phyloP scores from a whole-genome alignment of 2,329 filamentous ascomycete genomes.

The Neonectria magnoliae region DNA sequence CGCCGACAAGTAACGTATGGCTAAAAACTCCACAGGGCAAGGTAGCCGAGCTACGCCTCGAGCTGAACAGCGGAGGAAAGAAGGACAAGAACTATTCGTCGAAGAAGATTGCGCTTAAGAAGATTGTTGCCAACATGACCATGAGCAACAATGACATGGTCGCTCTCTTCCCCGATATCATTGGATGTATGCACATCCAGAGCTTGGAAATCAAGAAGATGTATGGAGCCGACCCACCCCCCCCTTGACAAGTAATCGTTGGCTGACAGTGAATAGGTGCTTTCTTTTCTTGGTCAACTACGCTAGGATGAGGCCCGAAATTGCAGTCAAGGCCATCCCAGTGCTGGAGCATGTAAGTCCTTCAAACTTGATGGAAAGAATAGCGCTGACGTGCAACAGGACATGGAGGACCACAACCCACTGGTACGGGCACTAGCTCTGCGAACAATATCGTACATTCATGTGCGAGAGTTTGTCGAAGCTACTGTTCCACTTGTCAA shows the following conservation, averaged over 20 bases:
- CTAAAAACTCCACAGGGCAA: slow-evolving; percentile 85
- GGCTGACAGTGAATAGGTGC: slow-evolving; percentile 71
- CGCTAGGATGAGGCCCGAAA: slow-evolving; percentile 90
- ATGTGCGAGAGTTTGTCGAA: slow-evolving; percentile 95
- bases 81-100: slow-evolving; percentile 96
- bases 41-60: slow-evolving; percentile 93
- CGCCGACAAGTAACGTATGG: slow-evolving; percentile 56
- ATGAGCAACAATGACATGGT: slow-evolving; percentile 99
- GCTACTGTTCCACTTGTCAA: slow-evolving; percentile 87
- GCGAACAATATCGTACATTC: slow-evolving; percentile 96
- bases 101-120: slow-evolving; percentile 99
- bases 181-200: slow-evolving; percentile 93
- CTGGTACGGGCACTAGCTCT: slow-evolving; percentile 91
- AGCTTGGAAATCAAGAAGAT: slow-evolving; percentile 99
- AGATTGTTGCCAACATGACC: slow-evolving; percentile 99
- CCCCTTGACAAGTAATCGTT: background rate
- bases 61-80: slow-evolving; percentile 92
- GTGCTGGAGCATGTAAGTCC: slow-evolving; percentile 78
- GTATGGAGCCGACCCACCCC: slow-evolving; percentile 65
- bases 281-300: slow-evolving; percentile 98
- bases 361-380: background rate
- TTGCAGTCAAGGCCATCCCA: slow-evolving; percentile 91
- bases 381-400: slow-evolving; percentile 60
- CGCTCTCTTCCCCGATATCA: slow-evolving; percentile 92
- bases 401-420: slow-evolving; percentile 93